Percentiles rank a stretch among this genome's conserved stretches.
These are phyloP conservation scores for Rhododendron kiyosumense DNA, from an alignment of 148 eudicot species.

Conservation along the genomic window DNA sequence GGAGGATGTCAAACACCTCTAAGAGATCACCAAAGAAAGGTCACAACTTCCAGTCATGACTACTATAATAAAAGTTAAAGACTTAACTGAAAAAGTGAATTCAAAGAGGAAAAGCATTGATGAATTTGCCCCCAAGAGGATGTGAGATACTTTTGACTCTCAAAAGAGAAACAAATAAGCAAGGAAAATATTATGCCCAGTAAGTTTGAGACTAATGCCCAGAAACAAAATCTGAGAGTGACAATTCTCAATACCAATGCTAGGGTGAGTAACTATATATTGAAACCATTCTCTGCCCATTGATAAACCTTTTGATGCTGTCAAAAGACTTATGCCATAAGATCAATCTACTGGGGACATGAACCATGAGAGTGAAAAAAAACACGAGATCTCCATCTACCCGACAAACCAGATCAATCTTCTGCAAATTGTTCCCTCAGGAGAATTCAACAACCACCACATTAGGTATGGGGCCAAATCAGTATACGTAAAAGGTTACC, in stretches of 20 bases:
- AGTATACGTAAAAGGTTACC: not conserved
- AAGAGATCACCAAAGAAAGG: not conserved
- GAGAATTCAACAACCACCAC: not conserved
- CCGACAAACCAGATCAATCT: not conserved
- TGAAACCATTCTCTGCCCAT: not conserved
- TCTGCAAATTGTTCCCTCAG: not conserved
- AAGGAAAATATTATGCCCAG: not conserved
- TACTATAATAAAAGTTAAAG: not conserved
- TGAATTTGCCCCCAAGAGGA: not conserved
- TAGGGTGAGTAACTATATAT: not conserved
- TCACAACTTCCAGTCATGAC: not conserved
- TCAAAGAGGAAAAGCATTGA: not conserved
- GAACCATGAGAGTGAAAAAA: not conserved
- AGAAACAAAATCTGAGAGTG: not conserved
- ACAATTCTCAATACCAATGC: not conserved
- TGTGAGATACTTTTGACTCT: not conserved
- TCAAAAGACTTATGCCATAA: not conserved
- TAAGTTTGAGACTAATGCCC: not conserved
- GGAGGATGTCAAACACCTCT: not conserved
- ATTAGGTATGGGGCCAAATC: not conserved
- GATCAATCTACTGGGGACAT: not conserved
- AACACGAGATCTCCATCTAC: not conserved
- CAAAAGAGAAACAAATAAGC: slow-evolving; percentile 1
- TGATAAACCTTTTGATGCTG: not conserved
- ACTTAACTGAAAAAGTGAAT: not conserved